Percentiles rank a stretch among this genome's conserved stretches.
phyloP scores from a whole-genome alignment of 2,329 filamentous ascomycete genomes.

The Colletotrichum destructivum region DNA sequence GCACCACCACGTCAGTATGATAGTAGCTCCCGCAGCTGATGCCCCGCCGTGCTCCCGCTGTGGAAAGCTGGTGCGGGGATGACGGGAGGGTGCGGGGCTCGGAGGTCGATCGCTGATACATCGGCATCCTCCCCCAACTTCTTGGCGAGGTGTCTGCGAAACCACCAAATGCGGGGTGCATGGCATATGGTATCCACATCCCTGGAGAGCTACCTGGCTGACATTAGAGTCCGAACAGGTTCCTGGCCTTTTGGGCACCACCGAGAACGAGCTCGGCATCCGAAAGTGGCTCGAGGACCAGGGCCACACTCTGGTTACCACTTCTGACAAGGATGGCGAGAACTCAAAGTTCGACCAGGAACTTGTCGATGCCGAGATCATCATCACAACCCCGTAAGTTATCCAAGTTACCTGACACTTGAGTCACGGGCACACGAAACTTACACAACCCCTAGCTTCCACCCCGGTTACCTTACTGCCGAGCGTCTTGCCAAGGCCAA shows the following conservation, averaged over 20 bases:
- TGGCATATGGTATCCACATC: constrained; percentile 8
- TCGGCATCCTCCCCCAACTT: constrained; percentile 37
- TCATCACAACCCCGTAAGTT: constrained; percentile 95
- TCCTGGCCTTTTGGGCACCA: constrained; percentile 91
- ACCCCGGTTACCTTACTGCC: constrained; percentile 96
- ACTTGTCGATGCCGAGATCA: constrained; percentile 96
- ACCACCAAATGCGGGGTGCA: constrained; percentile 41
- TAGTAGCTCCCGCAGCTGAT: constrained; percentile 33
- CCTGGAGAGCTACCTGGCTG: constrained; percentile 22
- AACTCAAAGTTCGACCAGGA: constrained; percentile 95
- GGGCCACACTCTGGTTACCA: constrained; percentile 96
- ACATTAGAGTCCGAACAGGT: constrained; percentile 60
- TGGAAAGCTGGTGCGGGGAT: constrained; percentile 38
- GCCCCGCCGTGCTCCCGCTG: constrained; percentile 30
- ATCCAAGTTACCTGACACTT: neutral
- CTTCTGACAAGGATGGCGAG: constrained; percentile 96
- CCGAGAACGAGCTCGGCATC: constrained; percentile 97
- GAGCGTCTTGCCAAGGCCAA: constrained; percentile 98
- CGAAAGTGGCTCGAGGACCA: constrained; percentile 98
- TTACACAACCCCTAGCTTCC: constrained; percentile 76
- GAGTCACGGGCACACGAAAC: neutral
- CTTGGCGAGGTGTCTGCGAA: constrained; percentile 30
- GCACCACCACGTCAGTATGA: constrained; percentile 38
- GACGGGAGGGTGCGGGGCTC: constrained; percentile 41
- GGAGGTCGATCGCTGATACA: constrained; percentile 43